phyloP scores from a whole-genome alignment of 148 eudicot species.

The Amaranthus hypochondriacus region DNA sequence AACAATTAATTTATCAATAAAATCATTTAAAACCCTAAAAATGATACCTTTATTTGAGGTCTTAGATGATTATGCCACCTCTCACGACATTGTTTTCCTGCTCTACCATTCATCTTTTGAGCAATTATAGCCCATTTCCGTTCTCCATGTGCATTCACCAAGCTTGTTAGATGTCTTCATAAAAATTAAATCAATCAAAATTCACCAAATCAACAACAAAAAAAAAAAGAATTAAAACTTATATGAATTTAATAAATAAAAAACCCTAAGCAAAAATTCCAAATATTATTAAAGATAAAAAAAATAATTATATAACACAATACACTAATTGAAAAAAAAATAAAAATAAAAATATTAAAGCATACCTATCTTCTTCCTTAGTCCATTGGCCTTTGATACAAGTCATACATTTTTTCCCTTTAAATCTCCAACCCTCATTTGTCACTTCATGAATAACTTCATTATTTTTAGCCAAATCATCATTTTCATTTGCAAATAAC shows the following conservation, averaged over 20 bases:
- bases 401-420: slow-evolving; percentile 23
- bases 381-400: slow-evolving; percentile 78
- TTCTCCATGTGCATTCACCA: slow-evolving; percentile 47
- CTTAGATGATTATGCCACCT: slow-evolving; percentile 83
- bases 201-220: not conserved
- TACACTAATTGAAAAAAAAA: not conserved
- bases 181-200: slow-evolving; percentile 1
- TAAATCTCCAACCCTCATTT: slow-evolving; percentile 3
- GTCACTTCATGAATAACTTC: slow-evolving; percentile 3
- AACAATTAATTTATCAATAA: not conserved
- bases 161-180: slow-evolving; percentile 39
- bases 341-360: not conserved
- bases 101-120: slow-evolving; percentile 42
- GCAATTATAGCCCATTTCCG: slow-evolving; percentile 63
- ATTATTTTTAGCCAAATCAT: not conserved
- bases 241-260: not conserved
- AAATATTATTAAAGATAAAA: not conserved
- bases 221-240: not conserved
- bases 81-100: slow-evolving; percentile 86
- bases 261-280: not conserved
- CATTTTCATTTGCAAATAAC: slow-evolving; percentile 15
- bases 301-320: not conserved
- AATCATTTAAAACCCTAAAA: not conserved
- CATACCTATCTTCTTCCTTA: slow-evolving; percentile 65
- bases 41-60: slow-evolving; percentile 59